phyloP scores from a whole-genome alignment of 495 filamentous ascomycete species.

The Aspergillus cavernicola region DNA sequence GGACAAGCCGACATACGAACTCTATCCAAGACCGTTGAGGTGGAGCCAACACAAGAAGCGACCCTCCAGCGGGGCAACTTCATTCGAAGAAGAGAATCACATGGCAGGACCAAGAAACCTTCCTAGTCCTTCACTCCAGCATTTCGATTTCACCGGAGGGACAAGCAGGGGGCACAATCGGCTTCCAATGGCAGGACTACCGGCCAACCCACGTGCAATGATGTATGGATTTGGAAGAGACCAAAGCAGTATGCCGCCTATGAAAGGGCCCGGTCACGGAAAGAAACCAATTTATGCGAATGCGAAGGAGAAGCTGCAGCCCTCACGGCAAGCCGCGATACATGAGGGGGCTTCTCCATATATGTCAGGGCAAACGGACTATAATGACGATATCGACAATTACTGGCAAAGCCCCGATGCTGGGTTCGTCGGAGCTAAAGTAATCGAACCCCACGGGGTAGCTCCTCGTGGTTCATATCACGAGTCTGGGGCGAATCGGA shows the following conservation, averaged over 20 bases:
- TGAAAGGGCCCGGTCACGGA: conserved; percentile 2
- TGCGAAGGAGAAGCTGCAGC: conserved; percentile 6
- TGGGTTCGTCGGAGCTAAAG: conserved; percentile 6
- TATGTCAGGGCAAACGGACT: not conserved
- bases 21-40: conserved; percentile 39
- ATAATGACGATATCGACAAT: conserved; percentile 10
- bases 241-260: conserved; percentile 12
- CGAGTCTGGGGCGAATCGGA: not conserved
- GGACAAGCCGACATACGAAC: conserved; percentile 19
- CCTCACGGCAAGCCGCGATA: conserved; percentile 7
- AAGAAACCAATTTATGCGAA: conserved; percentile 13
- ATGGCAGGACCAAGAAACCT: conserved; percentile 15
- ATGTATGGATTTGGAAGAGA: conserved; percentile 24
- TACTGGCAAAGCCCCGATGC: conserved; percentile 17
- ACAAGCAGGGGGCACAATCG: conserved; percentile 9
- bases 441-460: conserved; percentile 4
- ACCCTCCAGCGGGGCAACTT: conserved; percentile 31
- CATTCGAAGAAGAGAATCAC: conserved; percentile 42
- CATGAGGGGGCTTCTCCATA: not conserved
- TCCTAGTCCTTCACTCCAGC: conserved; percentile 9
- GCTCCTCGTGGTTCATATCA: conserved; percentile 10
- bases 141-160: conserved; percentile 1
- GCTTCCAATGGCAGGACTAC: conserved; percentile 28
- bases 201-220: conserved; percentile 38
- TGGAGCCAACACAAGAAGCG: conserved; percentile 30